These are phyloP conservation scores for Suillus alpinus DNA, from an alignment of 768 basidiomycete species.

Conservation along the genomic window DNA sequence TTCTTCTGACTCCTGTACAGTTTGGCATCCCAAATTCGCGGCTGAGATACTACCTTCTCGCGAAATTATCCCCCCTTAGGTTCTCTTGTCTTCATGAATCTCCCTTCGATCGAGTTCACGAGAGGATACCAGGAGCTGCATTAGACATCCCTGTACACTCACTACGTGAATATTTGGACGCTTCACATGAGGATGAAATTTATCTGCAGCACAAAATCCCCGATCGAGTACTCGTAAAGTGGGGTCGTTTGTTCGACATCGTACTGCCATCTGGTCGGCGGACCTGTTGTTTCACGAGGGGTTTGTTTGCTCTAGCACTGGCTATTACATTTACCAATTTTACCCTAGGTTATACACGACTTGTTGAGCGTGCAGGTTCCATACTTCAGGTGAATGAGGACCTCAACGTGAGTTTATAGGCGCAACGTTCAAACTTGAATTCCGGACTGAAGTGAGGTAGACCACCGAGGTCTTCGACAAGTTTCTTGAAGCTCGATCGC, in stretches of 20 bases:
- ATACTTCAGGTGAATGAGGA: conserved; percentile 69
- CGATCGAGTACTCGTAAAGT: conserved; percentile 63
- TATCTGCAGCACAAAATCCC: conserved; percentile 42
- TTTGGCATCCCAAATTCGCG: conserved; percentile 83
- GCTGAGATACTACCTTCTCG: conserved; percentile 76
- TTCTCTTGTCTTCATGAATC: conserved; percentile 30
- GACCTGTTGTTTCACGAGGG: conserved; percentile 81
- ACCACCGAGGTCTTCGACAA: conserved; percentile 56
- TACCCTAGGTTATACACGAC: conserved; percentile 62
- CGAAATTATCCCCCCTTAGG: conserved; percentile 43
- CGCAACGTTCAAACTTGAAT: not conserved
- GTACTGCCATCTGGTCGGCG: conserved; percentile 59
- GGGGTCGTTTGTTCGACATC: conserved; percentile 81
- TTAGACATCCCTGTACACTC: not conserved
- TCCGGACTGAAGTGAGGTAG: conserved; percentile 33
- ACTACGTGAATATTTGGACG: conserved; percentile 15
- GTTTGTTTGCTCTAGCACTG: conserved; percentile 30
- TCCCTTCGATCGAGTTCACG: conserved; percentile 34
- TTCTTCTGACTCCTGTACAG: conserved; percentile 72
- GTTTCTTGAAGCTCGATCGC: conserved; percentile 47
- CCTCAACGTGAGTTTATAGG: conserved; percentile 50
- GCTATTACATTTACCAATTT: not conserved
- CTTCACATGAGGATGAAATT: conserved; percentile 9
- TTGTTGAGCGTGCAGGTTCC: conserved; percentile 78
- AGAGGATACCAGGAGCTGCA: conserved; percentile 48